Base-by-base conservation (phyloP, 148 eudicot genomes). In the Rhododendron griersonianum region DNA sequence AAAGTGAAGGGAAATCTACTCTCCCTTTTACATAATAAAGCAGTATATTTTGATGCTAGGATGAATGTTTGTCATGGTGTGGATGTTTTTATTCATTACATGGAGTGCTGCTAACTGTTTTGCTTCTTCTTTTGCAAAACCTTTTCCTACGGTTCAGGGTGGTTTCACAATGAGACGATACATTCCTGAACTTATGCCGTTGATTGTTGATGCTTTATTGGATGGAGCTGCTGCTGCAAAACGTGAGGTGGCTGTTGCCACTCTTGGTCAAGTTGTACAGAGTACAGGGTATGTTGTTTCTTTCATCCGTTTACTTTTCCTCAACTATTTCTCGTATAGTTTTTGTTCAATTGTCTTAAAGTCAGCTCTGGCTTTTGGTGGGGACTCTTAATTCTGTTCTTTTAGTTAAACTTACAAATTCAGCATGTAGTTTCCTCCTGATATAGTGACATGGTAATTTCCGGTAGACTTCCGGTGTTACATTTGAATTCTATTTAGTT, bases 261-360 rank as follows among this genome's bases (percentile, higher is more conserved):
- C 99, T 67, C 99, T 97, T 86, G 99, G 99, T 88, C 99, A 97
- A 92, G 99, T 97, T 81, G 98, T 95, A 81, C 99, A 97, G 92
- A 97, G 99, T 92, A 97, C 99, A 15, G 99, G 99, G 99, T 97
- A 90, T 84, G 93, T 81, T 33, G 28, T 75, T 55, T 78, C 63
- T 75, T 83, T 77, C 78, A 45, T 45, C 75, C 37, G 28, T 53
- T 39, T 23, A 51, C 73, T 4, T 81, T n/a, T 51, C 78, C 45
- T 71, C 76, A 4, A 71, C 16, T 28, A 9, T 11, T 87, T 83
- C 33, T 15, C n/a, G 16, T 67, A 39, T 82, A 33, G 5, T 65
- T 16, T 57, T 50, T 44, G 85, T 23, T 71, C 79, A 30, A 51
- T 79, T 41, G 47, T 48, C 30, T 55, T 21, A 59, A 28, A 69